Evolutionary conservation across 345 rosid genomes (phyloP).

Genomic region (Brassica incana): DNA sequence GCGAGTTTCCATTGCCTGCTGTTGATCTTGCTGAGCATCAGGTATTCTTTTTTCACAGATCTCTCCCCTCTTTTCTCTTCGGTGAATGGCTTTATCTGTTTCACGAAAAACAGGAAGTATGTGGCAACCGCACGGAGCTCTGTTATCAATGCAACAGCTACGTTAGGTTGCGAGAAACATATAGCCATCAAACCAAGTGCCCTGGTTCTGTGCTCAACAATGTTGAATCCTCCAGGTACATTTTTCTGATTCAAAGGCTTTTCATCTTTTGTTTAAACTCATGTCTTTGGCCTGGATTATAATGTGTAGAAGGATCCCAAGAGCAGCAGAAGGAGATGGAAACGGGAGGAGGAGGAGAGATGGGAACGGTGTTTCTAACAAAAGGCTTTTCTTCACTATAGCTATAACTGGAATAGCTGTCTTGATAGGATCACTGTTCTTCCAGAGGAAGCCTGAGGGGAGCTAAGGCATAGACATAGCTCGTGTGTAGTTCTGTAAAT

Average conservation of each 20-base stretch:
- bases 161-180: constrained; percentile 80
- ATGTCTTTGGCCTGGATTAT: not conserved
- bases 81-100: not conserved
- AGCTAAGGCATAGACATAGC: constrained; percentile 31
- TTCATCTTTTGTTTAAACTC: constrained; percentile 1
- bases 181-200: constrained; percentile 70
- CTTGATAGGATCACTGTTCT: constrained; percentile 77
- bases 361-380: constrained; percentile 59
- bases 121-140: constrained; percentile 96
- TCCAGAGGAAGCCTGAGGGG: constrained; percentile 60
- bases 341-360: constrained; percentile 58
- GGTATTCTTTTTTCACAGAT: constrained; percentile 45
- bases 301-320: constrained; percentile 49
- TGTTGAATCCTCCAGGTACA: constrained; percentile 85
- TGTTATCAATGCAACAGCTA: constrained; percentile 81
- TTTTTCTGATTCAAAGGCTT: not conserved
- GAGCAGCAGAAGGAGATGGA: constrained; percentile 64
- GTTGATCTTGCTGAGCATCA: constrained; percentile 94
- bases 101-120: constrained; percentile 65
- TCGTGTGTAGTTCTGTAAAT: constrained; percentile 41
- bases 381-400: constrained; percentile 71
- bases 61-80: not conserved
- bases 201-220: constrained; percentile 56
- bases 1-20: constrained; percentile 94
- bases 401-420: constrained; percentile 97